These are phyloP conservation scores for Toxicodendron radicans DNA, from an alignment of 345 rosid genomes.

Conservation along the genomic window DNA sequence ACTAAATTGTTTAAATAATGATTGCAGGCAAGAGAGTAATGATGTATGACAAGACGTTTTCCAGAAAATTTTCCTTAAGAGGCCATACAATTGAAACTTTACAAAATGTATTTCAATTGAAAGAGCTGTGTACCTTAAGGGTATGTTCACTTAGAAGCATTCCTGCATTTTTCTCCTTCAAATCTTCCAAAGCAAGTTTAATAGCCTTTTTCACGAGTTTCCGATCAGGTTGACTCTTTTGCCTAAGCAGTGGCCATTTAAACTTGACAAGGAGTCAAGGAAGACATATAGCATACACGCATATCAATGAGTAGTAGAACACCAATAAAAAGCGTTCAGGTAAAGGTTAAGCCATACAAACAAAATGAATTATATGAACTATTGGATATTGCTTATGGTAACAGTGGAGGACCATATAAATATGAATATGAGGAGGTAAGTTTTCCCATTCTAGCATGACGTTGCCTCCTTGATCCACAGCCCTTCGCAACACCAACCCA, in stretches of 20 bases:
- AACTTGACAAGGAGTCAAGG: slow-evolving; percentile 48
- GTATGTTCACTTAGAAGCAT: slow-evolving; percentile 71
- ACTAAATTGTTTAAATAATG: not conserved
- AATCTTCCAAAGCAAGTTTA: slow-evolving; percentile 70
- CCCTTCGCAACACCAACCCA: slow-evolving; percentile 55
- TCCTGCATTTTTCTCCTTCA: slow-evolving; percentile 76
- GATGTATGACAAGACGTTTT: not conserved
- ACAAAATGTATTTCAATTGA: not conserved
- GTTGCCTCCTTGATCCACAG: slow-evolving; percentile 47
- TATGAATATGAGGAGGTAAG: slow-evolving; percentile 51
- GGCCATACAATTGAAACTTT: not conserved
- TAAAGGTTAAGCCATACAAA: not conserved
- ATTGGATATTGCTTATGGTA: slow-evolving; percentile 65
- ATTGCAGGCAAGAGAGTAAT: not conserved
- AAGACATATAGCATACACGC: slow-evolving; percentile 14
- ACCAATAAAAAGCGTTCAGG: not conserved
- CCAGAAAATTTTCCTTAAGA: not conserved
- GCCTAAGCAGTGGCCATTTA: slow-evolving; percentile 33
- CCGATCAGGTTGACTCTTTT: slow-evolving; percentile 42
- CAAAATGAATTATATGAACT: slow-evolving; percentile 11
- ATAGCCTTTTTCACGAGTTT: slow-evolving; percentile 58
- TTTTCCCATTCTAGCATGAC: slow-evolving; percentile 65
- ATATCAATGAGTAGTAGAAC: not conserved
- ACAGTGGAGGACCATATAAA: slow-evolving; percentile 66
- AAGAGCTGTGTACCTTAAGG: slow-evolving; percentile 51